A percentile compares a stretch with the other conserved stretches of the same genome.
These are phyloP conservation scores for Yamadazyma friedrichii DNA, from an alignment of 1,139 yeast species.

Conservation along the genomic window DNA sequence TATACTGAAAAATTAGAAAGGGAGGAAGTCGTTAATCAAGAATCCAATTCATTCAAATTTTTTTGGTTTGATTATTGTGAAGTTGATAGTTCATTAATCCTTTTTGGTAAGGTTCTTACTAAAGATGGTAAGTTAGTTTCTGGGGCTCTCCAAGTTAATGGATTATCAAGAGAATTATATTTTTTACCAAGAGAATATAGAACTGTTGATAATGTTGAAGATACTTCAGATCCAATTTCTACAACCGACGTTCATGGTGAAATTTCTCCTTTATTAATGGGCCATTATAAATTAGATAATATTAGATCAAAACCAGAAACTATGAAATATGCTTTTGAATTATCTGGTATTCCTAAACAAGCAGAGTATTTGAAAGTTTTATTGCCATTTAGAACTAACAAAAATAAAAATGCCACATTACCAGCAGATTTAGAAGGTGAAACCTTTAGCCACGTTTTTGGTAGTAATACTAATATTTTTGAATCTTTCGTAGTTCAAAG, in stretches of 20 bases:
- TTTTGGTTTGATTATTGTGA: conserved; percentile 92
- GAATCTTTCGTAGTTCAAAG: conserved; percentile 84
- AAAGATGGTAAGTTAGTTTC: conserved; percentile 62
- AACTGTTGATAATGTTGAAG: conserved; percentile 38
- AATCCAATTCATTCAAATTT: conserved; percentile 57
- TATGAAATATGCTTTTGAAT: conserved; percentile 87
- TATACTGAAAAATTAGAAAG: conserved; percentile 48
- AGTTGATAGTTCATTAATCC: conserved; percentile 61
- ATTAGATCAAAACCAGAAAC: conserved; percentile 69
- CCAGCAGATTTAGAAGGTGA: conserved; percentile 72
- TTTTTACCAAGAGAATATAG: conserved; percentile 66
- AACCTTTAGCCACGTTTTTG: conserved; percentile 79
- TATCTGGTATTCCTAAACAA: conserved; percentile 75
- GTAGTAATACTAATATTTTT: conserved; percentile 69
- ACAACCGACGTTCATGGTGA: conserved; percentile 77
- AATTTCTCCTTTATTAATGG: conserved; percentile 62
- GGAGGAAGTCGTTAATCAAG: conserved; percentile 36
- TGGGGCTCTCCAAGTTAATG: conserved; percentile 75
- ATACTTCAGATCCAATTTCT: conserved; percentile 38
- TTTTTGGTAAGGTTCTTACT: conserved; percentile 81
- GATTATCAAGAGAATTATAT: conserved; percentile 68
- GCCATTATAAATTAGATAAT: conserved; percentile 57
- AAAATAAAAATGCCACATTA: conserved; percentile 43
- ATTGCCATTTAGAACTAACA: conserved; percentile 67
- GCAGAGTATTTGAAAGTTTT: conserved; percentile 78